phyloP scores from a whole-genome alignment of 2,329 filamentous ascomycete species.

The Trichoderma lentiforme region DNA sequence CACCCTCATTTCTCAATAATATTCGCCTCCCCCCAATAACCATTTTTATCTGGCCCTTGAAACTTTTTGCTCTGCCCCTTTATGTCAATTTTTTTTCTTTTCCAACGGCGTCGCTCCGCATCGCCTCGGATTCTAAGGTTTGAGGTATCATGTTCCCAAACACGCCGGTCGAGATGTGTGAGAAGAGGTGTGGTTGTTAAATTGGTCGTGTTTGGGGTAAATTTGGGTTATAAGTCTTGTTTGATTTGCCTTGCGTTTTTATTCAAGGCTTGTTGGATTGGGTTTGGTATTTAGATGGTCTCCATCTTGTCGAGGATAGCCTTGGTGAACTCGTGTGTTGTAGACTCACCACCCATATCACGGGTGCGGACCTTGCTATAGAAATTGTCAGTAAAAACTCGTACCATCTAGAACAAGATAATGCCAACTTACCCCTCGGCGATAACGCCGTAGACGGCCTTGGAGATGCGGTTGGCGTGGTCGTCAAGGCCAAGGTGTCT shows the following conservation, averaged over 20 bases:
- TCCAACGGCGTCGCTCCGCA: constrained; percentile 7
- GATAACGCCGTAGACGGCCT: constrained; percentile 74
- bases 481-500: constrained; percentile 96
- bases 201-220: constrained; percentile 15
- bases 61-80: background rate
- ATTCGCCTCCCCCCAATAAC: background rate
- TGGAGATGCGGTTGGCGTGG: constrained; percentile 97
- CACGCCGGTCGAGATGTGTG: constrained; percentile 6
- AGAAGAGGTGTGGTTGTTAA: constrained; percentile 2
- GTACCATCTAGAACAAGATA: constrained; percentile 21
- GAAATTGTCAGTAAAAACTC: constrained; percentile 38
- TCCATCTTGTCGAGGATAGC: constrained; percentile 97
- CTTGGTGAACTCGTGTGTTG: constrained; percentile 91
- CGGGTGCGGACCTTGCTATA: constrained; percentile 78
- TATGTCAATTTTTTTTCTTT: background rate
- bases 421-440: constrained; percentile 70
- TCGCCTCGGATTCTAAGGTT: constrained; percentile 9
- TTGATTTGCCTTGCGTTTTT: background rate
- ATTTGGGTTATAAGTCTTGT: constrained; percentile 15
- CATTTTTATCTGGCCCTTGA: background rate
- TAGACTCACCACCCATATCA: constrained; percentile 90
- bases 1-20: background rate
- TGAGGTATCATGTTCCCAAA: constrained; percentile 19
- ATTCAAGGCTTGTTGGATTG: background rate
- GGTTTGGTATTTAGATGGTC: constrained; percentile 49